These are phyloP conservation scores for Obba rivulosa DNA, from an alignment of 768 basidiomycete genomes.

Conservation along the genomic window DNA sequence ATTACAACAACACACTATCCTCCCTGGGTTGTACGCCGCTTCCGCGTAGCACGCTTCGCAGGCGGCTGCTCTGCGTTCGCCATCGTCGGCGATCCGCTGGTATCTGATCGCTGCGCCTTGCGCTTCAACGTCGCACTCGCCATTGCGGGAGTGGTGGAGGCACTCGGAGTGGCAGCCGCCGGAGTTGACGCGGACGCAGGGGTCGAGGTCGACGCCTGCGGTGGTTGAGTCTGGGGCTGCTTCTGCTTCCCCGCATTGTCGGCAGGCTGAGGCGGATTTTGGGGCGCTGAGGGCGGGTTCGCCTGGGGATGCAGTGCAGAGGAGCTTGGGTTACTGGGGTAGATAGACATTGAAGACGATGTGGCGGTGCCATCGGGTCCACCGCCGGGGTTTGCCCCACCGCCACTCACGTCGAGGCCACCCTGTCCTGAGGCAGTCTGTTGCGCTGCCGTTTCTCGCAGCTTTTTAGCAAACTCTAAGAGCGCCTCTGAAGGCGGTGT, in stretches of 20 bases:
- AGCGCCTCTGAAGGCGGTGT: constrained; percentile 35
- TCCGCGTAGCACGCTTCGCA: constrained; percentile 47
- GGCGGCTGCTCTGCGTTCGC: constrained; percentile 40
- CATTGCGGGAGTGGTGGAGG: constrained; percentile 22
- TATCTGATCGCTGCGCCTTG: constrained; percentile 24
- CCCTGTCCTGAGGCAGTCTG: no score
- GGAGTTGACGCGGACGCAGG: constrained; percentile 26
- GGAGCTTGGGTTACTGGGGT: constrained; percentile 1
- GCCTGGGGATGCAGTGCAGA: constrained; percentile 14
- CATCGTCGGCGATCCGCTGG: constrained; percentile 45
- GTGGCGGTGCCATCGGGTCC: neutral
- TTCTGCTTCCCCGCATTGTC: constrained; percentile 54
- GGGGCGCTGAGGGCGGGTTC: constrained; percentile 34
- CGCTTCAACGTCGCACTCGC: constrained; percentile 28
- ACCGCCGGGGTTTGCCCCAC: constrained; percentile 2
- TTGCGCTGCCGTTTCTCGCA: constrained; percentile 23
- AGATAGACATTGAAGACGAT: neutral
- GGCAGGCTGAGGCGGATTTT: constrained; percentile 45
- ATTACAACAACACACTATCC: constrained; percentile 17
- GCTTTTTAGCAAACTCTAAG: constrained; percentile 31
- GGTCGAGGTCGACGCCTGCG: constrained; percentile 22
- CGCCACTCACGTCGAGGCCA: neutral
- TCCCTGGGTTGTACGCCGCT: constrained; percentile 45
- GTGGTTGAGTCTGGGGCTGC: constrained; percentile 45
- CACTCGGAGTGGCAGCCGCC: constrained; percentile 18